Percentiles rank a stretch among this genome's conserved stretches.
These are phyloP conservation scores for Dendrobium chrysotoxum DNA, from an alignment of 106 monocot genomes.

Conservation along the genomic window DNA sequence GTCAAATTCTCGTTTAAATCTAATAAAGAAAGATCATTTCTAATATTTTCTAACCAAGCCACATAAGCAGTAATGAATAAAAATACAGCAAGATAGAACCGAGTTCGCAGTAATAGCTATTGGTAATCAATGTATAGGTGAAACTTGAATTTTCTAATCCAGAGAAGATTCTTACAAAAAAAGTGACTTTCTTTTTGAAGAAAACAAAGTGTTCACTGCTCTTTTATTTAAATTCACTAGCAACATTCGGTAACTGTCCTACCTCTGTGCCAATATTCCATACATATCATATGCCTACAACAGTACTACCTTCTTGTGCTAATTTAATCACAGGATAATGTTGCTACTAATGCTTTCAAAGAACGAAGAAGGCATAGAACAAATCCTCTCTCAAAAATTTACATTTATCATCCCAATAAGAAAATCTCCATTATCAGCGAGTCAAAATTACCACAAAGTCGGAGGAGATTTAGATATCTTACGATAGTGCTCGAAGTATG, in stretches of 20 bases:
- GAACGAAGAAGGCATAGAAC: neutral
- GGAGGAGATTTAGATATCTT: conserved; percentile 19
- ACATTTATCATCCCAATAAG: neutral
- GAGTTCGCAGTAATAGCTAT: neutral
- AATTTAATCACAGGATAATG: neutral
- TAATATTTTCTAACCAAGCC: too few species aligned
- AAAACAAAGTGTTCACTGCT: too few species aligned
- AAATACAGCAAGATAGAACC: neutral
- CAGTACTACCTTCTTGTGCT: neutral
- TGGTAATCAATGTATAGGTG: neutral
- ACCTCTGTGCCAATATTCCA: neutral
- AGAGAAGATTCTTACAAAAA: neutral
- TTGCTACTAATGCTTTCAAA: neutral
- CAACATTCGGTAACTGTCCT: neutral
- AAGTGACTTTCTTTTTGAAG: neutral
- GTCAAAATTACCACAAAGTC: neutral
- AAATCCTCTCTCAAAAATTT: neutral
- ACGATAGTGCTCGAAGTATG: conserved; percentile 73
- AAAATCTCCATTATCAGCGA: neutral
- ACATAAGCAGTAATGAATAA: neutral
- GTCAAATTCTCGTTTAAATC: too few species aligned
- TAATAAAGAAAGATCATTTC: too few species aligned
- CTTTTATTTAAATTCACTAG: neutral
- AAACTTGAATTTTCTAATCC: neutral
- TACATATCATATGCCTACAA: neutral